A percentile compares a stretch with the other conserved stretches of the same genome.
phyloP scores from a whole-genome alignment of 805 yeast species.

The Candida koratica region DNA sequence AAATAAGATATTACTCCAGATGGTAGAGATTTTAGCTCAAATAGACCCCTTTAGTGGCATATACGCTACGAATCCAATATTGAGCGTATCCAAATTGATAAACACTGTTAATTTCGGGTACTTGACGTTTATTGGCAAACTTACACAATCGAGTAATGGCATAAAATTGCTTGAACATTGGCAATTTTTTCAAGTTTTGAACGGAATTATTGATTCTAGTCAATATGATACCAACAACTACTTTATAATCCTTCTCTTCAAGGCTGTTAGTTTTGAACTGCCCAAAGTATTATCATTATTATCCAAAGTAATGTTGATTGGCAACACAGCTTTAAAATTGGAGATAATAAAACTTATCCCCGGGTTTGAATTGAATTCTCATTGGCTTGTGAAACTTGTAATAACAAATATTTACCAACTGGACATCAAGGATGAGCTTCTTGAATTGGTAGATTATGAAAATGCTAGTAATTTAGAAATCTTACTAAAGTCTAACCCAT shows the following conservation, averaged over 20 bases:
- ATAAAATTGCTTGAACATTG: conserved; percentile 68
- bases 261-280: conserved; percentile 49
- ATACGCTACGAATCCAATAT: conserved; percentile 66
- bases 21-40: conserved; percentile 86
- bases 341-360: conserved; percentile 9
- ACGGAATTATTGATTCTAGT: conserved; percentile 58
- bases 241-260: conserved; percentile 53
- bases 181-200: conserved; percentile 79
- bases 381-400: conserved; percentile 6
- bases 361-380: conserved; percentile 5
- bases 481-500: conserved; percentile 47
- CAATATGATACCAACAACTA: conserved; percentile 40
- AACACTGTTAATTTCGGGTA: conserved; percentile 73
- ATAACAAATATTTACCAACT: conserved; percentile 11
- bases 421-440: conserved; percentile 6
- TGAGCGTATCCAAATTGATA: conserved; percentile 56
- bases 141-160: conserved; percentile 61
- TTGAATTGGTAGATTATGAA: conserved; percentile 2
- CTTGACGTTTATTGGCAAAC: conserved; percentile 69
- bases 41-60: conserved; percentile 78
- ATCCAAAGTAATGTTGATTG: conserved; percentile 60
- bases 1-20: conserved; percentile 79
- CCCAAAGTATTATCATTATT: conserved; percentile 34
- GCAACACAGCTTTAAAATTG: conserved; percentile 48
- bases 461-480: neutral